These are phyloP conservation scores for Blepharisma japonicum DNA, from an alignment of 73 alveolate species.

Conservation along the genomic window DNA sequence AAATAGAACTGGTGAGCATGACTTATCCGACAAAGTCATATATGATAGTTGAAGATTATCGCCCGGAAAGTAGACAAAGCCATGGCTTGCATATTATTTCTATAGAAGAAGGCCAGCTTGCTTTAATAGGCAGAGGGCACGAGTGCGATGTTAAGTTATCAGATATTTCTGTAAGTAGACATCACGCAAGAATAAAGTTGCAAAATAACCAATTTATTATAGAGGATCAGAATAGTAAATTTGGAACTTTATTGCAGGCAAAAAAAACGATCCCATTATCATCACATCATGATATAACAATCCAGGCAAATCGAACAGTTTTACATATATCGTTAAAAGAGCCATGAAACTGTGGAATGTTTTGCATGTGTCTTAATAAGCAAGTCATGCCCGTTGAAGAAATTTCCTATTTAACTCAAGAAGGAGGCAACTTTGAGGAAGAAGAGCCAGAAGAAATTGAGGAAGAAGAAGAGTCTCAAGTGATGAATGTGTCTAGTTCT, in stretches of 20 bases:
- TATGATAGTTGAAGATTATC: slow-evolving; percentile 37
- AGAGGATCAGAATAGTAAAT: slow-evolving; percentile 53
- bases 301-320: slow-evolving; percentile 6
- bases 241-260: slow-evolving; percentile 47
- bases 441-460: too few relatives aligned
- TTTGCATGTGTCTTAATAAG: neutral
- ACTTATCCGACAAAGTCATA: slow-evolving; percentile 34
- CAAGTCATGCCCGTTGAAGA: too few relatives aligned
- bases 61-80: neutral
- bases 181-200: slow-evolving; percentile 57
- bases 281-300: neutral
- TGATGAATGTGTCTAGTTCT: too few relatives aligned
- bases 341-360: neutral
- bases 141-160: slow-evolving; percentile 58
- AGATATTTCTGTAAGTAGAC: slow-evolving; percentile 73
- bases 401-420: too few relatives aligned
- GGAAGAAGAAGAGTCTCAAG: too few relatives aligned
- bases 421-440: too few relatives aligned
- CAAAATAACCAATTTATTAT: neutral
- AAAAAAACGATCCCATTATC: neutral
- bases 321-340: neutral
- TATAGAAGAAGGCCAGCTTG: neutral
- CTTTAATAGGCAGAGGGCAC: slow-evolving; percentile 62
- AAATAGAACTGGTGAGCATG: slow-evolving; percentile 35
- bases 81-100: neutral